These are phyloP conservation scores for Suillus tomentosus DNA, from an alignment of 768 basidiomycete genomes.

Conservation along the genomic window DNA sequence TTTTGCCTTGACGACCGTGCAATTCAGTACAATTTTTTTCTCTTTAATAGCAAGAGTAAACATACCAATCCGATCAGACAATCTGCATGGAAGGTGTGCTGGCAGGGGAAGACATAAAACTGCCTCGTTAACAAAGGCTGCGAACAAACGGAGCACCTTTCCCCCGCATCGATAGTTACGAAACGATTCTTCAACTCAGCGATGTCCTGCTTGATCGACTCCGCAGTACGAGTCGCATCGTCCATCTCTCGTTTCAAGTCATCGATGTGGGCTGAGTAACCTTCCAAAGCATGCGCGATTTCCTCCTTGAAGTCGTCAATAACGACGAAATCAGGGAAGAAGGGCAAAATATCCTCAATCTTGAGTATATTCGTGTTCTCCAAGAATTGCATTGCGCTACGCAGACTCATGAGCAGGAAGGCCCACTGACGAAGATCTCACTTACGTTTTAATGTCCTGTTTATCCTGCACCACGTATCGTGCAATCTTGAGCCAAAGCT, in stretches of 20 bases:
- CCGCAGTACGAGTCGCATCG: constrained; percentile 89
- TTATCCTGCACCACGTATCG: constrained; percentile 97
- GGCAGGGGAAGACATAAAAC: constrained; percentile 98
- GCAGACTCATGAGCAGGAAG: constrained; percentile 8
- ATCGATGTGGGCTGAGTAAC: constrained; percentile 91
- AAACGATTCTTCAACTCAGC: constrained; percentile 83
- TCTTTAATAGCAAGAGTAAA: constrained; percentile 15
- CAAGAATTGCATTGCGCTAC: constrained; percentile 94
- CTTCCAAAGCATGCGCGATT: constrained; percentile 93
- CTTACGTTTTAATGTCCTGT: constrained; percentile 97
- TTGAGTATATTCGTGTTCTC: constrained; percentile 94
- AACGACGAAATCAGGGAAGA: constrained; percentile 99
- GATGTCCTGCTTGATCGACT: constrained; percentile 93
- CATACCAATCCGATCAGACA: constrained; percentile 93
- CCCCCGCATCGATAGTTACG: constrained; percentile 86
- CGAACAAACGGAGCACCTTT: constrained; percentile 83
- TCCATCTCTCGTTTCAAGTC: constrained; percentile 92
- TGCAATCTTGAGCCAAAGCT: constrained; percentile 98
- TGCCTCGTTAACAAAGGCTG: constrained; percentile 80
- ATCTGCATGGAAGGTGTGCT: constrained; percentile 97
- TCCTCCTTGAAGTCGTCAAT: constrained; percentile 99
- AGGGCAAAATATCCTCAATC: constrained; percentile 97
- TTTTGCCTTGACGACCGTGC: constrained; percentile 64
- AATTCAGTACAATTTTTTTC: constrained; percentile 5
- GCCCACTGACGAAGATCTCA: constrained; percentile 19